These are phyloP conservation scores for Xylariaceae sp. DNA, from an alignment of 2,329 filamentous ascomycete species.

Conservation along the genomic window DNA sequence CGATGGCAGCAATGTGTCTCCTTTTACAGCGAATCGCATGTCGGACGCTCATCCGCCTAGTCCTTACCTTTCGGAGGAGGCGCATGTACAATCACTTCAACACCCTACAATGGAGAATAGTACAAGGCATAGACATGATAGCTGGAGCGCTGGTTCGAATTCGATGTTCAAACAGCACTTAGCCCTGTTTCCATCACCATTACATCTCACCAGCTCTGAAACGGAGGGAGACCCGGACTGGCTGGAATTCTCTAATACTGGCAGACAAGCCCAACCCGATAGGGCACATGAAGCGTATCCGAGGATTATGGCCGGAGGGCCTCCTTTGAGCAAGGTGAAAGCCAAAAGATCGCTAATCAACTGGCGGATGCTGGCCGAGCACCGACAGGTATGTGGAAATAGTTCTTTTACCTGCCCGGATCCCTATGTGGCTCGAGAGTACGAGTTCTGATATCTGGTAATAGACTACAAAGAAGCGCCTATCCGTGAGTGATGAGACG, in stretches of 20 bases:
- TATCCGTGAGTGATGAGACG: neutral
- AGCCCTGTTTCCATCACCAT: slow-evolving; percentile 6
- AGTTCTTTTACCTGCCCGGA: neutral
- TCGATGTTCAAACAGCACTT: neutral
- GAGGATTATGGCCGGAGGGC: neutral
- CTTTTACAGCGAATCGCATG: slow-evolving; percentile 7
- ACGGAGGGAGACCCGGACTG: slow-evolving; percentile 1
- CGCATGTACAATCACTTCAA: slow-evolving; percentile 23
- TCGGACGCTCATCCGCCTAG: slow-evolving; percentile 17
- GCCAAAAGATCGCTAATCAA: slow-evolving; percentile 9
- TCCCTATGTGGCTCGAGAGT: neutral
- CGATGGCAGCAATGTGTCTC: slow-evolving; percentile 12
- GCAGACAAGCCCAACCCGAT: neutral
- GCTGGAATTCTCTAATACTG: neutral
- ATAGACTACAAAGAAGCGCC: slow-evolving; percentile 6
- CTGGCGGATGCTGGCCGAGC: slow-evolving; percentile 14
- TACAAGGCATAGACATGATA: slow-evolving; percentile 3
- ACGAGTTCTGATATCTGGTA: slow-evolving; percentile 1
- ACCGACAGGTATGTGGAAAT: slow-evolving; percentile 9
- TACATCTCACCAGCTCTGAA: slow-evolving; percentile 9
- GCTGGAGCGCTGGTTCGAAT: slow-evolving; percentile 7
- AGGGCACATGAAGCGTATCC: neutral
- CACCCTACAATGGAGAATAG: slow-evolving; percentile 18
- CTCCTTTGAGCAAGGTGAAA: neutral
- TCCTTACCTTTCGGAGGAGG: slow-evolving; percentile 25